phyloP scores from a whole-genome alignment of 1,284 basidiomycete species.

The Apiotrichum porosum region DNA sequence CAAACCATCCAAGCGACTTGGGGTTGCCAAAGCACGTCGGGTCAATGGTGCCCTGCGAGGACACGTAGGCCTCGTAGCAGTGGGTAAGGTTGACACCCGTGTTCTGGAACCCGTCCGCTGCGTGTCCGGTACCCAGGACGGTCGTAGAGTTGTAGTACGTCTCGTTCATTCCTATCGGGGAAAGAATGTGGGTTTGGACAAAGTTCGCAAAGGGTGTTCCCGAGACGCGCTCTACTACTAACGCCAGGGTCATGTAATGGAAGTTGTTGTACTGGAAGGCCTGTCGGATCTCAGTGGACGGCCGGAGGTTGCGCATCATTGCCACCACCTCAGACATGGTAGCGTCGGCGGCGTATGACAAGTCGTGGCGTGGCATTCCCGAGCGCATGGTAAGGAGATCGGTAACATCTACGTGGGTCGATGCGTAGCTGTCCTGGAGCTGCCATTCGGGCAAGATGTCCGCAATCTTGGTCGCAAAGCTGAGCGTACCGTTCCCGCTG shows the following conservation, averaged over 20 bases:
- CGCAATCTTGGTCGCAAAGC: conserved; percentile 49
- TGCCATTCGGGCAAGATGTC: conserved; percentile 50
- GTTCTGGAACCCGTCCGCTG: conserved; percentile 20
- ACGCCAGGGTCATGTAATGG: conserved; percentile 23
- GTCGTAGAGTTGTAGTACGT: conserved; percentile 21
- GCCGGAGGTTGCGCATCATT: conserved; percentile 23
- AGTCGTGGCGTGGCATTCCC: conserved; percentile 35
- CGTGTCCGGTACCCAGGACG: conserved; percentile 11
- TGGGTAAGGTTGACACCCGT: conserved; percentile 5
- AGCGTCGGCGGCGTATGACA: not conserved
- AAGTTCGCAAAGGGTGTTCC: conserved; percentile 23
- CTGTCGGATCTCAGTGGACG: conserved; percentile 32
- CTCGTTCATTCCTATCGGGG: conserved; percentile 28
- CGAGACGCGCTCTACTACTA: conserved; percentile 27
- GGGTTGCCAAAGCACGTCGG: conserved; percentile 15
- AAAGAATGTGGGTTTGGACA: conserved; percentile 28
- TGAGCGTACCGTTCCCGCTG: conserved; percentile 20
- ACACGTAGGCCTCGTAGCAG: conserved; percentile 6
- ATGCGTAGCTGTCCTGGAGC: conserved; percentile 45
- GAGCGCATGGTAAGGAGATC: conserved; percentile 44
- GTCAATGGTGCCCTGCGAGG: not conserved
- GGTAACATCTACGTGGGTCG: conserved; percentile 42
- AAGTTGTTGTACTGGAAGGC: conserved; percentile 38
- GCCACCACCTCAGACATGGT: conserved; percentile 7
- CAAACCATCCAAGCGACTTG: conserved; percentile 20